phyloP scores from a whole-genome alignment of 257 asterid genomes.

The Nicotiana sylvestris region DNA sequence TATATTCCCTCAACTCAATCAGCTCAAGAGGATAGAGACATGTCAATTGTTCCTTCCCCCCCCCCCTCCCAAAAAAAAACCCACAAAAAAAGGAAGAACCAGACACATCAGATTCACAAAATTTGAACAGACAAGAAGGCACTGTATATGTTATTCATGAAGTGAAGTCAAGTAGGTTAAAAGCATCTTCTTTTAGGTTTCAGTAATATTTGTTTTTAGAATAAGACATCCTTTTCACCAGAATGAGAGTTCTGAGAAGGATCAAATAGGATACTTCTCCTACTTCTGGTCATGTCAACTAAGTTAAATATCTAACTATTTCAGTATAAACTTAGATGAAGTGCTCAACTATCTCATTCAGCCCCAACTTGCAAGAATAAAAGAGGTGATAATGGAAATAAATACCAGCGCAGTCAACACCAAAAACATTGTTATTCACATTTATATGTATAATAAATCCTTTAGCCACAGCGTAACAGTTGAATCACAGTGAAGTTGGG shows the following conservation, averaged over 20 bases:
- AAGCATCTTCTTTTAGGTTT: background rate
- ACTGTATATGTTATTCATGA: background rate
- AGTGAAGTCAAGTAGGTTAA: background rate
- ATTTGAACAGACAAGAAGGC: conserved; percentile 2
- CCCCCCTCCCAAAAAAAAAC: no score
- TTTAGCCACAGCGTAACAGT: background rate
- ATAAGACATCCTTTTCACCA: background rate
- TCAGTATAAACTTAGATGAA: background rate
- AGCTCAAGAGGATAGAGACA: background rate
- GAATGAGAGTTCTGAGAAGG: background rate
- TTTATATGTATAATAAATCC: background rate
- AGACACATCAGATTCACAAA: background rate
- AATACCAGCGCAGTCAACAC: background rate
- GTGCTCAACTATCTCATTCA: background rate
- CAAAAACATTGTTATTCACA: background rate
- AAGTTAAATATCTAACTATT: background rate
- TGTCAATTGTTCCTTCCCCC: background rate
- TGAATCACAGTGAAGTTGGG: background rate
- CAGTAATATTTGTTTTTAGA: background rate
- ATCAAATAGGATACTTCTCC: background rate
- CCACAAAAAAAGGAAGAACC: background rate
- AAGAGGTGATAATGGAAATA: background rate
- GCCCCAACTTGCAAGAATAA: background rate
- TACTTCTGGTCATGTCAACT: background rate
- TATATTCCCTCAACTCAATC: background rate